Percentiles rank a stretch among this genome's conserved stretches.
phyloP scores from a whole-genome alignment of 2,329 filamentous ascomycete genomes.

The Trichoderma atroviride region DNA sequence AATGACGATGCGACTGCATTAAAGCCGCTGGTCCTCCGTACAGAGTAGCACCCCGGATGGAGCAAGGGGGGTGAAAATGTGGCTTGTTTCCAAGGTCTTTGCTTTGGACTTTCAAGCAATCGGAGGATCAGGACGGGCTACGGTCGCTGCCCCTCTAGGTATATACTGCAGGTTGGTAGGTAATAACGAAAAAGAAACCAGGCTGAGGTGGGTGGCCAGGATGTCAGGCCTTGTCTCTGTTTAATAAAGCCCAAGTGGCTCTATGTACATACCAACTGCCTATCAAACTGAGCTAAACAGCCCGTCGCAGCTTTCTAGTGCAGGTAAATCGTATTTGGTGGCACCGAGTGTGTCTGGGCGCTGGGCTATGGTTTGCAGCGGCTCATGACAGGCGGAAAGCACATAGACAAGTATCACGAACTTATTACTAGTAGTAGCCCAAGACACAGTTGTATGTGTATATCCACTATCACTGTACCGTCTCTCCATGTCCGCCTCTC shows the following conservation, averaged over 20 bases:
- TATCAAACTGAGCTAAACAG: background rate
- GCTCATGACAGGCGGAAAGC: slow-evolving; percentile 14
- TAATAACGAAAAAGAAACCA: background rate
- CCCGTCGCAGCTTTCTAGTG: background rate
- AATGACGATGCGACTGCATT: background rate
- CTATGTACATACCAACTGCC: background rate
- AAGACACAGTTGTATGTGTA: background rate
- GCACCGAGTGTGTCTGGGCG: background rate
- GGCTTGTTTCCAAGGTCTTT: background rate
- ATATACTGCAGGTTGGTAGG: background rate
- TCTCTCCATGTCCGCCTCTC: background rate
- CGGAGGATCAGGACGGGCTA: background rate
- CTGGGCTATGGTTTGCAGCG: background rate
- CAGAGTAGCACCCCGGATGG: slow-evolving; percentile 9
- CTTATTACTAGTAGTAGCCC: too few relatives aligned
- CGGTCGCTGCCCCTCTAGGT: background rate
- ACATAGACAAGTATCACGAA: slow-evolving; percentile 16
- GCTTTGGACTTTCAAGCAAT: background rate
- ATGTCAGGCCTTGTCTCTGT: background rate
- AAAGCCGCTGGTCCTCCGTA: background rate
- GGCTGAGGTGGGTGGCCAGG: background rate
- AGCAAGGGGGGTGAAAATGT: slow-evolving; percentile 9
- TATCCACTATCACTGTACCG: background rate
- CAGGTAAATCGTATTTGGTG: background rate
- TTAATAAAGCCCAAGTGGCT: background rate